phyloP scores from a whole-genome alignment of 495 filamentous ascomycete genomes.

The Penicillium soppii region DNA sequence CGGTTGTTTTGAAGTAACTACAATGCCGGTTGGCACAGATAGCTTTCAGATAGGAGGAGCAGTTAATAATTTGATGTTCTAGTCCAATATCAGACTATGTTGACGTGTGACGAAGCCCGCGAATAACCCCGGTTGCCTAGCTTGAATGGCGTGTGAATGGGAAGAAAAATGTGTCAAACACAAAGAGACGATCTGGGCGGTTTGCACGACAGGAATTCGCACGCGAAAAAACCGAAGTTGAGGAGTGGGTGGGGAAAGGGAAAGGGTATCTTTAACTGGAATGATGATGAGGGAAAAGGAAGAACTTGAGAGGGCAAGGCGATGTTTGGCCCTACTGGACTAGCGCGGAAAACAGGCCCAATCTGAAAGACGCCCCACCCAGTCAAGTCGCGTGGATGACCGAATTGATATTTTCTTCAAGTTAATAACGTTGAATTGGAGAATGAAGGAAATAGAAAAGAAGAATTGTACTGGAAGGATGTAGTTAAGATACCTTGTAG shows the following conservation, averaged over 20 bases:
- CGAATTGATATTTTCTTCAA: neutral
- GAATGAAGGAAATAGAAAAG: conserved; percentile 2
- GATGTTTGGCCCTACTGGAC: conserved; percentile 50
- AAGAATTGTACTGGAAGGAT: conserved; percentile 6
- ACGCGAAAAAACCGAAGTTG: conserved; percentile 9
- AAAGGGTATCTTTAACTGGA: conserved; percentile 41
- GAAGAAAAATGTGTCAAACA: conserved; percentile 12
- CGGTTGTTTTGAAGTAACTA: conserved; percentile 25
- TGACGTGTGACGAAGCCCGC: conserved; percentile 16
- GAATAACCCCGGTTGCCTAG: conserved; percentile 21
- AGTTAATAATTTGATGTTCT: conserved; percentile 26
- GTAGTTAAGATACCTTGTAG: too few relatives aligned
- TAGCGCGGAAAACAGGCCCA: conserved; percentile 47
- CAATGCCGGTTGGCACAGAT: conserved; percentile 26
- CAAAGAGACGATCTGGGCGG: conserved; percentile 16
- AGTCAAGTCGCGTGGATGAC: conserved; percentile 33
- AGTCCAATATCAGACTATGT: conserved; percentile 3
- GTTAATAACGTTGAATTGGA: neutral
- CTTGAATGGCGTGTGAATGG: conserved; percentile 27
- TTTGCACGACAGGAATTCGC: conserved; percentile 7
- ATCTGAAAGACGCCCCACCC: conserved; percentile 44
- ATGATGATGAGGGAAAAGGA: conserved; percentile 39
- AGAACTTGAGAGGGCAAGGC: conserved; percentile 43
- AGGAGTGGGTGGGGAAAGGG: conserved; percentile 12
- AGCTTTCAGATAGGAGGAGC: conserved; percentile 17